Evolutionary conservation across 2,329 filamentous ascomycete genomes (phyloP).

Genomic region (Sarocladiaceae sp.): DNA sequence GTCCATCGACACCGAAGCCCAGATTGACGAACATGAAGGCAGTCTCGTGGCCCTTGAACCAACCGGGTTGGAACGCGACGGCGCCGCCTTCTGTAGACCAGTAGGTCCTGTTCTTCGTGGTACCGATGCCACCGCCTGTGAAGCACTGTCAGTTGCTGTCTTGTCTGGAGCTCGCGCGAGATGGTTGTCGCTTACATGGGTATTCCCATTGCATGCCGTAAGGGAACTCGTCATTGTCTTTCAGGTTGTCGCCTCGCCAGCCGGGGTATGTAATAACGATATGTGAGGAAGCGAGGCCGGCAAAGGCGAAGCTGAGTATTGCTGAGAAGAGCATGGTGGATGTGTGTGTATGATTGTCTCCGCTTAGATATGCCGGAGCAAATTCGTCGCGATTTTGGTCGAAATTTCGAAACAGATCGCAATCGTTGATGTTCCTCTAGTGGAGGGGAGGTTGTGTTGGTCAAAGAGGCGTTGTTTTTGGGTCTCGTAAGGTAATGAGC

Average conservation of each 20-base stretch:
- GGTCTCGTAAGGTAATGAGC: no score
- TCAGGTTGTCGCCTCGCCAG: slow-evolving; percentile 80
- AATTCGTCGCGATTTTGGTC: no score
- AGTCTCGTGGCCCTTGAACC: slow-evolving; percentile 83
- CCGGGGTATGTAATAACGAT: slow-evolving; percentile 82
- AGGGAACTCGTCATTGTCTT: slow-evolving; percentile 70
- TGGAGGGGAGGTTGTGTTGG: no score
- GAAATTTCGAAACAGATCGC: no score
- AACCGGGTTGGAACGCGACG: slow-evolving; percentile 86
- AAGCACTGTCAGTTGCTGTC: slow-evolving; percentile 11
- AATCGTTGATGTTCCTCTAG: no score
- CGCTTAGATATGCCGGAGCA: no score
- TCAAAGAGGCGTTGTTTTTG: no score
- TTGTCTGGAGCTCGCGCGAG: slow-evolving; percentile 1
- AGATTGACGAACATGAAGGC: slow-evolving; percentile 89
- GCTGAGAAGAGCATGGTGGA: slow-evolving; percentile 41
- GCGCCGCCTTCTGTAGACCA: slow-evolving; percentile 87
- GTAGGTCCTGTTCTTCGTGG: slow-evolving; percentile 76
- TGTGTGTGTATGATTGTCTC: slow-evolving; percentile 10
- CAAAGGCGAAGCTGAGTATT: slow-evolving; percentile 34
- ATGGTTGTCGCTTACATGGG: slow-evolving; percentile 61
- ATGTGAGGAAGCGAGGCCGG: slow-evolving; percentile 56
- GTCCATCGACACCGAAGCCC: slow-evolving; percentile 67
- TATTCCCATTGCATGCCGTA: slow-evolving; percentile 96
- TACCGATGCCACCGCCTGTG: slow-evolving; percentile 74